phyloP scores from a whole-genome alignment of 805 yeast genomes.

The Candida wancherniae region DNA sequence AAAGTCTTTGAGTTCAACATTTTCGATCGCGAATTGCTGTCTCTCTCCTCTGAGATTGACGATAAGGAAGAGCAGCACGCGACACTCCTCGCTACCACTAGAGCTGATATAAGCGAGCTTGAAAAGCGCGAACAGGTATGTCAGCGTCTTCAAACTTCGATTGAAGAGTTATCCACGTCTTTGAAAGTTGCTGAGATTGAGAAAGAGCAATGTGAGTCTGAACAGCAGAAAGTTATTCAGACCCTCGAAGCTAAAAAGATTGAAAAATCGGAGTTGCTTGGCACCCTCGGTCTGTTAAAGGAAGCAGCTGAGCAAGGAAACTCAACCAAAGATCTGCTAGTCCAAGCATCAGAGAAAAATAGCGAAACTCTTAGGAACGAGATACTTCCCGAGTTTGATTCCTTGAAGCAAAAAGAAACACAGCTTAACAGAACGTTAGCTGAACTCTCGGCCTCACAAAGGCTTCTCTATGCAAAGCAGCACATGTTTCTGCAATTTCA shows the following conservation, averaged over 20 bases:
- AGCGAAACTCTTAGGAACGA: slow-evolving; percentile 35
- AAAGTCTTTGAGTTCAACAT: slow-evolving; percentile 71
- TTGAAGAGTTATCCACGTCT: slow-evolving; percentile 44
- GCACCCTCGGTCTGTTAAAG: slow-evolving; percentile 27
- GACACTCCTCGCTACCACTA: slow-evolving; percentile 47
- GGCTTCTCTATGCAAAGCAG: slow-evolving; percentile 62
- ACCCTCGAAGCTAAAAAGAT: slow-evolving; percentile 48
- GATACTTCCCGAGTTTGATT: slow-evolving; percentile 23
- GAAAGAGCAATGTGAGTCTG: slow-evolving; percentile 46
- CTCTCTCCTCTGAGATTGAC: slow-evolving; percentile 56
- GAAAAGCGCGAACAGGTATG: slow-evolving; percentile 56
- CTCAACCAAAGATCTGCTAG: slow-evolving; percentile 18
- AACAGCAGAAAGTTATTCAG: slow-evolving; percentile 45
- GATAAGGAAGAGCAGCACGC: slow-evolving; percentile 55
- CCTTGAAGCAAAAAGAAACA: slow-evolving; percentile 38
- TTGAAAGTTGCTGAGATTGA: slow-evolving; percentile 55
- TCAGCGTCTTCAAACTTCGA: slow-evolving; percentile 39
- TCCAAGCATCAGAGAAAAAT: slow-evolving; percentile 29
- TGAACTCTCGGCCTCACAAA: slow-evolving; percentile 47
- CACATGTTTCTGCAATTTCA: slow-evolving; percentile 61
- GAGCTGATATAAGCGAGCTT: slow-evolving; percentile 49
- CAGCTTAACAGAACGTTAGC: slow-evolving; percentile 35
- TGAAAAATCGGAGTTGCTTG: slow-evolving; percentile 38
- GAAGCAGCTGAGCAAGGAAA: slow-evolving; percentile 25
- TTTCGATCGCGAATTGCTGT: slow-evolving; percentile 69